These are phyloP conservation scores for Colletotrichum spaethianum DNA, from an alignment of 2,329 filamentous ascomycete genomes.

Conservation along the genomic window DNA sequence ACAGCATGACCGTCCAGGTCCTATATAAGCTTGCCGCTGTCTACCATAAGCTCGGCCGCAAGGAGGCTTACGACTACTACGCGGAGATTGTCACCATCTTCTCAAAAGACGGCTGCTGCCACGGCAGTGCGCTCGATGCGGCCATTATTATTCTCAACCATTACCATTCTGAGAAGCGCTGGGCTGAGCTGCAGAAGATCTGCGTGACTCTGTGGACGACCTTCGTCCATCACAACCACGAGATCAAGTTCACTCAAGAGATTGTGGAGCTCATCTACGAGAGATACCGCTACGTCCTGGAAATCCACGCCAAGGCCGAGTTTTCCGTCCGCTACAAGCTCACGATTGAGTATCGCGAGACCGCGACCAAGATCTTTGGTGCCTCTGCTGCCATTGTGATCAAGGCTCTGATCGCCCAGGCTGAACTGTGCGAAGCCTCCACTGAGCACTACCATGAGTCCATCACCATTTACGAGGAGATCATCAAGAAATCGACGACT, in stretches of 20 bases:
- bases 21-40: constrained; percentile 47
- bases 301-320: constrained; percentile 58
- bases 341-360: constrained; percentile 63
- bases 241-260: constrained; percentile 56
- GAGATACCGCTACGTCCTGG: constrained; percentile 63
- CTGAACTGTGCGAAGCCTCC: constrained; percentile 60
- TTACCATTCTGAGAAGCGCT: constrained; percentile 60
- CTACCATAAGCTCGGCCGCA: constrained; percentile 44
- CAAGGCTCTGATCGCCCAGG: constrained; percentile 55
- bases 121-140: constrained; percentile 60
- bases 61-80: constrained; percentile 54
- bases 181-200: constrained; percentile 60
- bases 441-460: constrained; percentile 60
- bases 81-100: constrained; percentile 54
- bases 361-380: constrained; percentile 56
- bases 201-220: constrained; percentile 62
- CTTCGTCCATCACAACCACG: constrained; percentile 51
- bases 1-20: constrained; percentile 52
- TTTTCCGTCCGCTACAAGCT: constrained; percentile 58
- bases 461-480: constrained; percentile 60
- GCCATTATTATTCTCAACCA: constrained; percentile 59
- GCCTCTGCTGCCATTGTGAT: constrained; percentile 45
- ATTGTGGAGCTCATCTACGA: constrained; percentile 58
- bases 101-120: constrained; percentile 52
- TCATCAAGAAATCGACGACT: constrained; percentile 53